Evolutionary conservation across 257 asterid genomes (phyloP).

Genomic region (Jasminum sambac): DNA sequence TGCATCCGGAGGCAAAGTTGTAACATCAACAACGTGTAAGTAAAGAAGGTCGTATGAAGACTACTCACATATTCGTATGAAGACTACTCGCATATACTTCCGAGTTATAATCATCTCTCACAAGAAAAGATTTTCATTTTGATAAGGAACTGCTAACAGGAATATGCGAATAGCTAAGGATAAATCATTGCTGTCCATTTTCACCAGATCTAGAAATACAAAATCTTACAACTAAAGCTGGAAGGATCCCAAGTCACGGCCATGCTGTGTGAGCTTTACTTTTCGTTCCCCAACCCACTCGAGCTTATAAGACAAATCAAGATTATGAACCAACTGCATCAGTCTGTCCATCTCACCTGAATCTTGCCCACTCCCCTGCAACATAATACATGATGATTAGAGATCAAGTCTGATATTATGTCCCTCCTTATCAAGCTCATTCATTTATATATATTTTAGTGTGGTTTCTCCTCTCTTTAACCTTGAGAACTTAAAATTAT

Average conservation of each 20-base stretch:
- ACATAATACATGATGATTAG: slow-evolving; percentile 16
- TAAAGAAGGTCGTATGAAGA: no score
- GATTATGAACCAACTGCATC: slow-evolving; percentile 71
- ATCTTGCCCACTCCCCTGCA: slow-evolving; percentile 55
- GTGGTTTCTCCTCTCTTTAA: slow-evolving; percentile 2
- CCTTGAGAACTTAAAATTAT: background rate
- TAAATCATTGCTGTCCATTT: background rate
- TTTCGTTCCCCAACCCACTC: slow-evolving; percentile 82
- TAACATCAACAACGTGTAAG: no score
- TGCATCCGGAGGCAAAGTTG: no score
- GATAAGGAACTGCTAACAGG: background rate
- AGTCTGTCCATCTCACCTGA: slow-evolving; percentile 64
- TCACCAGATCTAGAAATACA: background rate
- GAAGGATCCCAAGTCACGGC: slow-evolving; percentile 74
- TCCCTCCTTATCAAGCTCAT: slow-evolving; percentile 1
- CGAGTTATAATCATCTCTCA: background rate
- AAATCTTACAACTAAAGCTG: slow-evolving; percentile 44
- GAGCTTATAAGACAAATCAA: slow-evolving; percentile 82
- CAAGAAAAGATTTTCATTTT: background rate
- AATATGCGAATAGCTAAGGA: background rate
- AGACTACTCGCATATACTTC: no score
- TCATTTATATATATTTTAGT: slow-evolving; percentile 5
- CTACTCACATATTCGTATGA: no score
- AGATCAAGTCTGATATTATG: background rate
- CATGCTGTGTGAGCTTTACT: slow-evolving; percentile 75